Base-by-base conservation (phyloP, 2,329 filamentous ascomycete species). In the Cladophialophora bantiana region DNA sequence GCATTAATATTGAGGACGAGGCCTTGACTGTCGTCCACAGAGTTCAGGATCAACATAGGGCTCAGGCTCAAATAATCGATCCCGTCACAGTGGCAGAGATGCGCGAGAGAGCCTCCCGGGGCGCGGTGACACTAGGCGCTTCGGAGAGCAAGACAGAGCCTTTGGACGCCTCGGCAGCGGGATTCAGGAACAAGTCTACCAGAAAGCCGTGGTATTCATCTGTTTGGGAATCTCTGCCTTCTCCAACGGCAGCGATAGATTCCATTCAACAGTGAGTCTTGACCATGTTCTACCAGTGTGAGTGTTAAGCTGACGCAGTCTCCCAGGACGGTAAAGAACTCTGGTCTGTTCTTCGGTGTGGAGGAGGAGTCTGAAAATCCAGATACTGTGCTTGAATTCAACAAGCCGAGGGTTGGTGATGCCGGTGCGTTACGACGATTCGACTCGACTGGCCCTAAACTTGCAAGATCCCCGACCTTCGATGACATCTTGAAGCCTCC, bases 141-240 rank as follows among this genome's bases (percentile, higher is more conserved):
- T 26, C 13, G 31, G 34, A 53, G 34, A 20, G n/a, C 18, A 18
- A 53, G 13, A 4, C 59, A 9, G n/a, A 60, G 26, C 32, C 58
- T 5, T 18, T 61, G 6, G 42, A 6, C 9, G 26, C 18, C 26
- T 48, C 42, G 5, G 34, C 18, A 12, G 18, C 36, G 15, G 15
- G 45, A 18, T 58, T 40, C 12, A 34, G 35, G 32, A 26, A 54
- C 42, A 48, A 45, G 10, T 20, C 45, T 9, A 40, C 45, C 32
- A 42, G 32, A 35, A 64, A 59, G 35, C 58, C 62, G 12, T 64
- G 62, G 62, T 64, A 64, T 32, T 59, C 55, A 5, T 59, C 54
- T 15, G 20, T 64, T 13, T 64, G 40, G 45, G 56, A 64, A 40
- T 64, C 62, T 3, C 50, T 64, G 12, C 45, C 62, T 2, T 52